These are phyloP conservation scores for Bjerkandera adusta DNA, from an alignment of 1,284 basidiomycete species.

Conservation along the genomic window DNA sequence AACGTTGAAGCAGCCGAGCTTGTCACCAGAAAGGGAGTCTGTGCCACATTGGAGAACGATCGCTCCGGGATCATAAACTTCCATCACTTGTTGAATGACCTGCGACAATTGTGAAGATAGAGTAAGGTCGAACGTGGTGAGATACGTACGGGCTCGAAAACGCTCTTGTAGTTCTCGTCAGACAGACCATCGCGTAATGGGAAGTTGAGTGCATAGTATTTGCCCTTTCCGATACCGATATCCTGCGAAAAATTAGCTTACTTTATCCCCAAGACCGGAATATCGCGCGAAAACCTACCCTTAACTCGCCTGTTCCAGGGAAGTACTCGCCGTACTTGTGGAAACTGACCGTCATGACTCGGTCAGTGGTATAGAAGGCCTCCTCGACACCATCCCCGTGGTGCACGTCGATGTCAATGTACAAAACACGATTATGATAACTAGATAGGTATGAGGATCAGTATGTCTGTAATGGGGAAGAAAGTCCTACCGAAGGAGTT, in stretches of 20 bases:
- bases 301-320: slow-evolving; percentile 95
- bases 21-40: slow-evolving; percentile 97
- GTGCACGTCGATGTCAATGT: slow-evolving; percentile 99
- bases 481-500: slow-evolving; percentile 71
- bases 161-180: slow-evolving; percentile 93
- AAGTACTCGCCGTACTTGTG: slow-evolving; percentile 99
- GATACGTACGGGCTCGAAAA: slow-evolving; percentile 87
- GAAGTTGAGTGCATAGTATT: slow-evolving; percentile 93
- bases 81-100: slow-evolving; percentile 96
- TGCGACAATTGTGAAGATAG: slow-evolving; percentile 34
- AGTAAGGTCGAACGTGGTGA: neutral
- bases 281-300: slow-evolving; percentile 49
- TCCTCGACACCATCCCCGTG: slow-evolving; percentile 99
- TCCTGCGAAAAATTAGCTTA: slow-evolving; percentile 51
- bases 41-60: slow-evolving; percentile 98
- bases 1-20: slow-evolving; percentile 94
- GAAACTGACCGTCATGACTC: slow-evolving; percentile 98
- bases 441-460: slow-evolving; percentile 35
- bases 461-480: neutral
- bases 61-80: slow-evolving; percentile 93
- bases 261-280: neutral
- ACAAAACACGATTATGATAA: slow-evolving; percentile 93
- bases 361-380: slow-evolving; percentile 98
- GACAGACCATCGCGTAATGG: slow-evolving; percentile 95
- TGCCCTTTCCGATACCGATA: slow-evolving; percentile 90